Evolutionary conservation across 2,329 filamentous ascomycete species (phyloP), one percentile per base, ranked within the genome.

Genomic region (Penicillium sp.): DNA sequence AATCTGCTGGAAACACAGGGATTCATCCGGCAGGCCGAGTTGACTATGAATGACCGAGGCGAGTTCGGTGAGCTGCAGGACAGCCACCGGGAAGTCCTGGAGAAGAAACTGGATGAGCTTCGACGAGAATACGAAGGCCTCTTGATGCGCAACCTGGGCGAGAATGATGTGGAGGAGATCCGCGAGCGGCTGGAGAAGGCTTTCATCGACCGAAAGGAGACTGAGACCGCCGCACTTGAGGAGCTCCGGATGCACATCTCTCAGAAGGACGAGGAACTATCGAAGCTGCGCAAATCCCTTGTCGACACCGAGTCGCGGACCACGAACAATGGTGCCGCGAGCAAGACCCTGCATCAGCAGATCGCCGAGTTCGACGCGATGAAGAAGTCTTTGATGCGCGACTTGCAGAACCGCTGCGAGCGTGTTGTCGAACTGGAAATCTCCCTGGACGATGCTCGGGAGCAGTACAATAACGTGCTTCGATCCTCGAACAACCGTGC

Each of bases 361-460:
- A 95, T 98, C 69, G 88, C 91, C 48, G 93, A 98, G 67, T 98
- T 98, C 61, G 93, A 98, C 70, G 87, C 89, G 49, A 98, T 98
- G 90, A 98, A 98, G 83, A 98, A 98, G 81, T 95, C 87, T 57
- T 77, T 98, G 58, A 98, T 98, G 93, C 87, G 93, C 47, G 93
- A 98, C 71, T 76, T 98, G 56, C 93, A 98, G 72, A 97, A 98
- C 76, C 86, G 93, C 51, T 98, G 93, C 70, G 93, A 98, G 75
- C 85, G 93, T 57, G 90, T 98, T 27, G 93, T 98, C 14, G 93
- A 98, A 76, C 82, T 98, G 23, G 93, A 98, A 71, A 98, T 98
- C 63, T 95, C 88, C 28, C 80, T 98, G 41, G 93, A 98, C 65
- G 90, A 96, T 76, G 96, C 93, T 0, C 83, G 93, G 46, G 93